Base-by-base conservation (phyloP, 108 stramenopile species). In the Cyclotella kingstonii region DNA sequence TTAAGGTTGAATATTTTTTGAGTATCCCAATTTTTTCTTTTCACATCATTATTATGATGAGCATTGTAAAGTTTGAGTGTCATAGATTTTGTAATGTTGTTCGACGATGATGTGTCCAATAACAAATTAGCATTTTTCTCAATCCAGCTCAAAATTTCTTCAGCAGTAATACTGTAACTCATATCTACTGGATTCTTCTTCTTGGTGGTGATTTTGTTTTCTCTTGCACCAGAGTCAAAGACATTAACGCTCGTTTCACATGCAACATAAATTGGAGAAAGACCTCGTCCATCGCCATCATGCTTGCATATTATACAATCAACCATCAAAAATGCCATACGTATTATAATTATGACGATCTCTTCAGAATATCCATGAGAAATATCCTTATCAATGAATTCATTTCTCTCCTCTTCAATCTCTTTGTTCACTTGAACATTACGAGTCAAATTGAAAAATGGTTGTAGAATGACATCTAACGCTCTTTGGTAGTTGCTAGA, bases 231-330 rank as follows among this genome's bases (percentile, higher is more conserved):
- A 30, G 35, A n/a, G 35, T 23, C 14, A 54, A 14, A n/a, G n/a
- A 19, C 25, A 30, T 48, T 22, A 12, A 46, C 54, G 1, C 4
- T 19, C 23, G 0, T n/a, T 4, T 31, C 28, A 5, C n/a, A 44
- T 5, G 10, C 22, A 6, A 18, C 17, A 7, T 23, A 1, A 43
- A 58, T 44, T 15, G 42, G 57, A 22, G 21, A 33, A 9, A 73
- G 9, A 15, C 72, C 63, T n/a, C 19, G 21, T 44, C 72, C 63
- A 52, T 73, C 31, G 15, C 72, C 72, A 12, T 15, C 56, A 54
- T 65, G 59, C 36, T n/a, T 15, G 0, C 48, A 34, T 1, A 73
- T 41, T 17, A 52, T 14, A 54, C 72, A 73, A 47, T 73, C 72
- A 36, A 73, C 38, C 3, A 54, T 36, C 36, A 73, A 40, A 40